These are phyloP conservation scores for Eucalyptus sp. DNA, from an alignment of 345 rosid genomes.

Conservation along the genomic window DNA sequence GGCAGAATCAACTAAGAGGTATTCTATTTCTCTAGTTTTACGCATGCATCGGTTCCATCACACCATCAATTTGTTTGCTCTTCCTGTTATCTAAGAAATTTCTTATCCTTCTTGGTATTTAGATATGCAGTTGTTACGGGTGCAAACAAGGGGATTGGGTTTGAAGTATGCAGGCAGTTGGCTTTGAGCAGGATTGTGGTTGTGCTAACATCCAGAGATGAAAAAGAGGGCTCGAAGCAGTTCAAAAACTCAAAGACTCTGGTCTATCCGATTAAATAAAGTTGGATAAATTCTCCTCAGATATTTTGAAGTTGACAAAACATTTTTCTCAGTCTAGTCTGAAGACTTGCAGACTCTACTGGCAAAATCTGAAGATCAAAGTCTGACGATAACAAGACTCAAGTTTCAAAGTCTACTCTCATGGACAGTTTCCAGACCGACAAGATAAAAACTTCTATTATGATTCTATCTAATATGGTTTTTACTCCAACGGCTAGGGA, in stretches of 20 bases:
- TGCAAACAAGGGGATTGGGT: slow-evolving; percentile 17
- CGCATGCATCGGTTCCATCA: background rate
- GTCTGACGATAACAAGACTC: too few species aligned
- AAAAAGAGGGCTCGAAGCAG: slow-evolving; percentile 15
- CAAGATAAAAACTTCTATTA: too few species aligned
- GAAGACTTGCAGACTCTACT: too few species aligned
- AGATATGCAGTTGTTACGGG: slow-evolving; percentile 22
- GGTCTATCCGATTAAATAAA: background rate
- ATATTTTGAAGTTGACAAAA: too few species aligned
- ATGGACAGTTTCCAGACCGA: too few species aligned
- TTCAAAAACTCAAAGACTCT: background rate
- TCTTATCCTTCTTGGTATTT: background rate
- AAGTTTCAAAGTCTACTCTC: too few species aligned
- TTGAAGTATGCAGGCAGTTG: slow-evolving; percentile 15
- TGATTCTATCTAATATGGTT: too few species aligned
- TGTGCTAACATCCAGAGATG: slow-evolving; percentile 16
- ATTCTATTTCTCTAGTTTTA: background rate
- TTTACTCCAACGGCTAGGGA: too few species aligned
- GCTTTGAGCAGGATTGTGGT: slow-evolving; percentile 7
- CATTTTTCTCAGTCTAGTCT: too few species aligned
- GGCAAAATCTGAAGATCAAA: too few species aligned
- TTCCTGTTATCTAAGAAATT: background rate
- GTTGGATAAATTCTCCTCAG: too few species aligned
- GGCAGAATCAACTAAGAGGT: background rate
- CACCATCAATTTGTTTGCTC: background rate